Conservation (phyloP, 441 rosid species). For the Populus hybrid region DNA sequence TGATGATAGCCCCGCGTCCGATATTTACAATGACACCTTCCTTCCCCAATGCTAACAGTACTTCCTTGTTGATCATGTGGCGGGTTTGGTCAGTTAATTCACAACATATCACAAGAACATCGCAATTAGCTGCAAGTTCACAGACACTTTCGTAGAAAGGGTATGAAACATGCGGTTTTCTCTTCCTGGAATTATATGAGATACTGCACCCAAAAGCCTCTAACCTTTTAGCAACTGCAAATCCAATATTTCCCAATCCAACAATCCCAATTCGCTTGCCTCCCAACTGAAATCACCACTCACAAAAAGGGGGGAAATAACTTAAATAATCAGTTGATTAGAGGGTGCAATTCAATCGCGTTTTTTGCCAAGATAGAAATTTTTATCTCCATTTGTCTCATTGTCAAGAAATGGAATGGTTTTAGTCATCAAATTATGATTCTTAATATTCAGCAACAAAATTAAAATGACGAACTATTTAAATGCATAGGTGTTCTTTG, state of each 20-base stretch:
- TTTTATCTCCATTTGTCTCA: neutral
- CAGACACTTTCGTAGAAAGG: slow-evolving; percentile 37
- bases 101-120: slow-evolving; percentile 50
- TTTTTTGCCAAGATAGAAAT: neutral
- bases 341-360: neutral
- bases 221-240: slow-evolving; percentile 49
- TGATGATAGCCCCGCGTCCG: slow-evolving; percentile 58
- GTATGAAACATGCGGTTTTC: slow-evolving; percentile 38
- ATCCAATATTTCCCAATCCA: slow-evolving; percentile 57
- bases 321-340: neutral
- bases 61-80: slow-evolving; percentile 53
- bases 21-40: slow-evolving; percentile 59
- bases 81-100: slow-evolving; percentile 39
- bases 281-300: slow-evolving; percentile 38
- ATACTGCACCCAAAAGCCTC: slow-evolving; percentile 58
- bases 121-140: slow-evolving; percentile 52
- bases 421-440: no score
- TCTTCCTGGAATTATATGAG: slow-evolving; percentile 54
- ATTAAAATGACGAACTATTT: neutral
- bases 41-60: slow-evolving; percentile 53
- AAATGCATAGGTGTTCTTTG: neutral
- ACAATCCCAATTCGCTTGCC: slow-evolving; percentile 60
- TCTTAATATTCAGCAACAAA: neutral
- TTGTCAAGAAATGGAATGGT: neutral
- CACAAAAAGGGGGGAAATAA: neutral